Conservation (phyloP, 2,329 filamentous ascomycete genomes). For the Colletotrichum noveboracense region DNA sequence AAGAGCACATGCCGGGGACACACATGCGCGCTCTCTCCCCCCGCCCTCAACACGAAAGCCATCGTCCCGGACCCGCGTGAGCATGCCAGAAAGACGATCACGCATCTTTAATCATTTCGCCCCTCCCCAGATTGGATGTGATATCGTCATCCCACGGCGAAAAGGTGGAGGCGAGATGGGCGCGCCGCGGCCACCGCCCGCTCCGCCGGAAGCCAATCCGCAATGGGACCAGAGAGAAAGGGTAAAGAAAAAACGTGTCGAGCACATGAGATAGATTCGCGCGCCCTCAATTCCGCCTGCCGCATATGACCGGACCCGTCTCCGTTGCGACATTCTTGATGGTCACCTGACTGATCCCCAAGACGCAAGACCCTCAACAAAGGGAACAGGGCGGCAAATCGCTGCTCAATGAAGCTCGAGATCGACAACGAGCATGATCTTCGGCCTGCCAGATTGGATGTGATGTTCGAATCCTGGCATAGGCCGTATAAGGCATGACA, state of each 20-base stretch:
- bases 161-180: not conserved
- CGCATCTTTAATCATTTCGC: not conserved
- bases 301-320: not conserved
- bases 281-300: not conserved
- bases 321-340: not conserved
- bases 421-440: not conserved
- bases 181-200: not conserved
- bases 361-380: not conserved
- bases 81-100: not conserved
- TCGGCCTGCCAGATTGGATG: not conserved
- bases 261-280: not conserved
- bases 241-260: not conserved
- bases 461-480: not conserved
- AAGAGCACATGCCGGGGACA: not conserved
- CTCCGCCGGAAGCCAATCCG: not conserved
- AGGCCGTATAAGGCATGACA: not conserved
- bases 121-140: not conserved
- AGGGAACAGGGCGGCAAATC: not conserved
- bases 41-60: not conserved
- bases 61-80: not conserved
- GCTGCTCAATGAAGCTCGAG: not conserved
- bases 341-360: not conserved
- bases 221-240: not conserved
- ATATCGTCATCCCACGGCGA: not conserved
- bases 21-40: not conserved